phyloP scores from a whole-genome alignment of 257 asterid species.

The Solanum piurae region DNA sequence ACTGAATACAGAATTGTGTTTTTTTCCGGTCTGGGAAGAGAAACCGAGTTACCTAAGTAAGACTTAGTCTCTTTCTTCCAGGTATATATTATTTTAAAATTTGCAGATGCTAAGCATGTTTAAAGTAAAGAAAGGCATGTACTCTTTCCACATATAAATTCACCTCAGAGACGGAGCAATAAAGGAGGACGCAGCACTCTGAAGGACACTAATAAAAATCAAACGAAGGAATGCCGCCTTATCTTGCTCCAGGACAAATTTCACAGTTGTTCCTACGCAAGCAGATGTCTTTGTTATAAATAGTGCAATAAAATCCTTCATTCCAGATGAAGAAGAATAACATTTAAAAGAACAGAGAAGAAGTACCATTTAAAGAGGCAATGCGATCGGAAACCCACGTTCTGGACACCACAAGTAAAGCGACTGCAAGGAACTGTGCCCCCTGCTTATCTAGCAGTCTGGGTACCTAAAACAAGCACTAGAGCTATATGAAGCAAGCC shows the following conservation, averaged over 20 bases:
- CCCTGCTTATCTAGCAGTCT: conserved; percentile 94
- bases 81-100: background rate
- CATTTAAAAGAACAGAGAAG: background rate
- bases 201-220: conserved; percentile 93
- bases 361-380: conserved; percentile 88
- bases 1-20: background rate
- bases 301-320: background rate
- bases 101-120: background rate
- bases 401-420: conserved; percentile 80
- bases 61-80: background rate
- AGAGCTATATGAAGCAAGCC: background rate
- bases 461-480: conserved; percentile 59
- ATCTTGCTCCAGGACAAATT: conserved; percentile 90
- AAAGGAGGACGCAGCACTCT: conserved; percentile 97
- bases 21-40: background rate
- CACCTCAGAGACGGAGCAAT: conserved; percentile 97
- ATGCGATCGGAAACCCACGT: conserved; percentile 97
- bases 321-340: conserved; percentile 10
- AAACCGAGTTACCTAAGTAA: background rate
- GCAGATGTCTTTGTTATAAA: conserved; percentile 9
- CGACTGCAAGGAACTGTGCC: conserved; percentile 89
- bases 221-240: conserved; percentile 73
- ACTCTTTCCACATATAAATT: conserved; percentile 4
- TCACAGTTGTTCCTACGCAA: conserved; percentile 86
- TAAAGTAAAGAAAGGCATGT: background rate